Conservation (phyloP, 805 yeast genomes). For the baker's yeast (Saccharomyces cerevisiae) region DNA sequence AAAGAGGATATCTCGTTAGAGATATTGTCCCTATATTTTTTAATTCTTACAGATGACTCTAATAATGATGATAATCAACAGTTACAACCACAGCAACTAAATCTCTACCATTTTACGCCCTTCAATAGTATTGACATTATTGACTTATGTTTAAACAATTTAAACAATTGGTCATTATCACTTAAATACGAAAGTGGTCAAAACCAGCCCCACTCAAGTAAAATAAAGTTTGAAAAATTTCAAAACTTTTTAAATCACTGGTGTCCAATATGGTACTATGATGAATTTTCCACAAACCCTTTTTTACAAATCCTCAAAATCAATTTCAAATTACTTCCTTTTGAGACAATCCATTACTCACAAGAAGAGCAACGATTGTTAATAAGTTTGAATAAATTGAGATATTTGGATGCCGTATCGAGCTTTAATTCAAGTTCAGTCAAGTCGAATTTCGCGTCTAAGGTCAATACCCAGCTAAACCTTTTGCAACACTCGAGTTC, state of each 20-base stretch:
- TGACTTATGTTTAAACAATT: slow-evolving; percentile 15
- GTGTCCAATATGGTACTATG: background rate
- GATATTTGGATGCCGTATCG: background rate
- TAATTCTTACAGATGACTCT: slow-evolving; percentile 17
- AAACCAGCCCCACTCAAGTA: background rate
- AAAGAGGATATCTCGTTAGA: slow-evolving; percentile 22
- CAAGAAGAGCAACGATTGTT: background rate
- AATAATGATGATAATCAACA: slow-evolving; percentile 4
- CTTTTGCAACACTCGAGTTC: background rate
- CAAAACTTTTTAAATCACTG: background rate
- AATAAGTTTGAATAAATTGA: background rate
- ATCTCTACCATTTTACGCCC: slow-evolving; percentile 23
- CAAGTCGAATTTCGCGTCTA: background rate
- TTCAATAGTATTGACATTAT: slow-evolving; percentile 22
- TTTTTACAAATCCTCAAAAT: background rate
- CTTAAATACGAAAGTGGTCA: slow-evolving; percentile 1
- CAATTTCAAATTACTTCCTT: background rate
- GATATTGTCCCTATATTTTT: slow-evolving; percentile 24
- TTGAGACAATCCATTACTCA: background rate
- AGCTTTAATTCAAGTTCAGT: background rate
- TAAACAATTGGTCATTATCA: slow-evolving; percentile 17
- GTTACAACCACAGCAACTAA: slow-evolving; percentile 19
- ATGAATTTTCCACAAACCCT: background rate
- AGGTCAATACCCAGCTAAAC: background rate
- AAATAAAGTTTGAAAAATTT: background rate